These are phyloP conservation scores for Cucumis sativus DNA, from an alignment of 306 rosid species.

Conservation along the genomic window DNA sequence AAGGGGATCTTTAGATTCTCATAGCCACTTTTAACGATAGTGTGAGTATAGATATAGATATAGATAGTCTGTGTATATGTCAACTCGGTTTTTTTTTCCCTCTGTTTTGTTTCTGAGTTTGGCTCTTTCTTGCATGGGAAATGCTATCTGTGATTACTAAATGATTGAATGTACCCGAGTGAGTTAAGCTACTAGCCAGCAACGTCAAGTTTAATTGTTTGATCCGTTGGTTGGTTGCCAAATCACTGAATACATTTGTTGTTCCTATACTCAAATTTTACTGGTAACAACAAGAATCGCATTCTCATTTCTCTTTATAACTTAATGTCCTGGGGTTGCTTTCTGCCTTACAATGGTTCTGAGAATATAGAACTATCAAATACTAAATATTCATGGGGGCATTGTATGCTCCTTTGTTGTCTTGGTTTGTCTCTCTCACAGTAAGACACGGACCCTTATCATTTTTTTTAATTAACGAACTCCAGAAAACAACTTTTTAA, in stretches of 20 bases:
- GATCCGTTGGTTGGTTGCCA: background rate
- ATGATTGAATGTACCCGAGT: background rate
- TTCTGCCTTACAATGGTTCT: background rate
- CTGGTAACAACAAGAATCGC: background rate
- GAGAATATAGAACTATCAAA: background rate
- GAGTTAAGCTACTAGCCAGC: background rate
- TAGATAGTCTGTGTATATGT: background rate
- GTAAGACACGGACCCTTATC: background rate
- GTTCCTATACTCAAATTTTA: too few species aligned
- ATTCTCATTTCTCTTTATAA: background rate
- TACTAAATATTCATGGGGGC: background rate
- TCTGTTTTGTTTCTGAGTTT: background rate
- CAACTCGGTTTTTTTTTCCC: background rate
- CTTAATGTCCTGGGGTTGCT: background rate
- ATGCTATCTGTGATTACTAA: background rate
- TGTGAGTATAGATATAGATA: background rate
- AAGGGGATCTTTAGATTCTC: too few species aligned
- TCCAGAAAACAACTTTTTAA: background rate
- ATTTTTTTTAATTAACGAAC: background rate
- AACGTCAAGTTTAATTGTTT: background rate
- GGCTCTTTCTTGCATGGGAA: background rate
- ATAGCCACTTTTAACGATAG: background rate
- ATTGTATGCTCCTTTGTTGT: background rate
- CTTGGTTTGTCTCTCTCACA: background rate
- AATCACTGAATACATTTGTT: too few species aligned